Evolutionary conservation across 164 flowering plant species (phyloP).

Genomic region (Pachysandra terminalis): DNA sequence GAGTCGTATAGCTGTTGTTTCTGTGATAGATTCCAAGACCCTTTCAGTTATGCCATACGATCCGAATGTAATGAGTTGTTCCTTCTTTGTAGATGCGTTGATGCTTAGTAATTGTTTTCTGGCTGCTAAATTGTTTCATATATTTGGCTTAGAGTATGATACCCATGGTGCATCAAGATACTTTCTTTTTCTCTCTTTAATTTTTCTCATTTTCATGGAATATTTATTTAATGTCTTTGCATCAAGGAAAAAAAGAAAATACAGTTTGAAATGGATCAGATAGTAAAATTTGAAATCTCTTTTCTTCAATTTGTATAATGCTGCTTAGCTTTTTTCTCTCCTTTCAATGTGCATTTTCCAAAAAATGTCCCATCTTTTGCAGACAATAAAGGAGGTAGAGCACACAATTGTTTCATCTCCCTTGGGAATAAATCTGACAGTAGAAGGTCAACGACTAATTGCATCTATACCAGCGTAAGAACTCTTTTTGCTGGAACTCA

Average conservation of each 20-base stretch:
- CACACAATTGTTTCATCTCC: slow-evolving; percentile 83
- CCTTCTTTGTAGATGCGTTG: not conserved
- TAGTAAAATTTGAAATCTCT: not conserved
- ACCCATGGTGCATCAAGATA: not conserved
- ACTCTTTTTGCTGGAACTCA: not conserved
- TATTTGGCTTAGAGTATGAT: not conserved
- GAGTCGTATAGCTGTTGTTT: slow-evolving; percentile 71
- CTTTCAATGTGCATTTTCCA: not conserved
- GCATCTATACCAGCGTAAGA: slow-evolving; percentile 88
- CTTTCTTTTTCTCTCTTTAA: not conserved
- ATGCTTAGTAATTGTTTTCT: not conserved
- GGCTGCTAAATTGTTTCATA: not conserved
- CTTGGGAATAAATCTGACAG: slow-evolving; percentile 74
- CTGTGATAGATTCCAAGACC: slow-evolving; percentile 78
- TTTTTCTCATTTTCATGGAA: not conserved
- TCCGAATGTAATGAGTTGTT: slow-evolving; percentile 53
- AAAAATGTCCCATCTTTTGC: slow-evolving; percentile 23
- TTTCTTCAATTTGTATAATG: not conserved
- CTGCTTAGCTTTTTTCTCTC: not conserved
- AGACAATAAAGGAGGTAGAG: slow-evolving; percentile 72
- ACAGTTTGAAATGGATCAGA: not conserved
- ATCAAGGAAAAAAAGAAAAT: no score
- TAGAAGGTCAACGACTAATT: slow-evolving; percentile 73
- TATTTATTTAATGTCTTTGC: not conserved
- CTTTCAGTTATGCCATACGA: slow-evolving; percentile 86